Evolutionary conservation across 805 yeast genomes (phyloP), one percentile per base, ranked within the genome.

Genomic region (Saccharomycopsis selenospora): DNA sequence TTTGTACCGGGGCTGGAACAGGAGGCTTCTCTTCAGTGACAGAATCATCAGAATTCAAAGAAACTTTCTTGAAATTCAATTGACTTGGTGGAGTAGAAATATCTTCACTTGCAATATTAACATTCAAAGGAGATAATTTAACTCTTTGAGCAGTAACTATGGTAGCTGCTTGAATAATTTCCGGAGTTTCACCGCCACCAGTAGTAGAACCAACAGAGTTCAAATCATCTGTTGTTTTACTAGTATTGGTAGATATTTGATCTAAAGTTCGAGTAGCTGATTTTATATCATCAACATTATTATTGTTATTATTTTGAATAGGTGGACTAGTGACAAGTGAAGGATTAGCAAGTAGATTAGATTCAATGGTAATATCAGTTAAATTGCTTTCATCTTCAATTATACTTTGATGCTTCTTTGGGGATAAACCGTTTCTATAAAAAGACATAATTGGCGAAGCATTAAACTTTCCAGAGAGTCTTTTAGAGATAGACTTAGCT

Each of bases 381-480:
- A n/a, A n/a, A 20, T 33, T 7, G 18, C 38, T 14, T 33, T 7
- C 38, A n/a, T n/a, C n/a, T n/a, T n/a, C n/a, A 22, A 36, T 10
- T 4, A 24, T 17, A 10, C 7, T 3, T 5, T 23, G 14, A 5
- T 13, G 33, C 44, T 26, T 14, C 17, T 18, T 27, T 36, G 30
- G 43, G n/a, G 54, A 42, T 17, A 43, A 41, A 17, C 43, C 38
- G 18, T 30, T 27, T 40, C 30, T 43, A 22, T 44, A 44, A 26
- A 47, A 36, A 11, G 46, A 44, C 29, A 33, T 18, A 5, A 50
- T 30, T n/a, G 49, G 52, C 5, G 46, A 41, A 17, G 18, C 28
- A 33, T 25, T 23, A 30, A 50, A 48, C 17, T 41, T 42, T 3
- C 48, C 54, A 18, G 54, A 47, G 17, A 50, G 22, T 36, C 54